These are phyloP conservation scores for Perilla frutescens DNA, from an alignment of 257 asterid genomes.

Conservation along the genomic window DNA sequence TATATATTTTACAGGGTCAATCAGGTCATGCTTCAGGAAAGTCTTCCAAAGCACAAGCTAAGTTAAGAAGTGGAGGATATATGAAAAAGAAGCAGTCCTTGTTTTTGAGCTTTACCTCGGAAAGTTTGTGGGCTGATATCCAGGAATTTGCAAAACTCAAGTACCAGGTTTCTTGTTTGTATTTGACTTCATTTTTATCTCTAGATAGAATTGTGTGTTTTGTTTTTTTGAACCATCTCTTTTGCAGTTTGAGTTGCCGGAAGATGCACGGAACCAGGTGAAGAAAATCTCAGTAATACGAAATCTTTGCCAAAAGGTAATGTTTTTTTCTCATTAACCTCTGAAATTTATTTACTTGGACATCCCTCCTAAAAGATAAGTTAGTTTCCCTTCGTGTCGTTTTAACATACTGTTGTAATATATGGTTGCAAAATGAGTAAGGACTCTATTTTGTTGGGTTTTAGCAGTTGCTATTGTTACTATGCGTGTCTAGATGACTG, in stretches of 20 bases:
- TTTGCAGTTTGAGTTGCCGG: slow-evolving; percentile 78
- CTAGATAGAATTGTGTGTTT: slow-evolving; percentile 5
- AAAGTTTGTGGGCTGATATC: slow-evolving; percentile 85
- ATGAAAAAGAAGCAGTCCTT: slow-evolving; percentile 62
- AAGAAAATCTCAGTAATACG: slow-evolving; percentile 80
- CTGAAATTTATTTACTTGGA: background rate
- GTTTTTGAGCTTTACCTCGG: slow-evolving; percentile 62
- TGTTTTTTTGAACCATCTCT: slow-evolving; percentile 22
- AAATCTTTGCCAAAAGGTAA: slow-evolving; percentile 88
- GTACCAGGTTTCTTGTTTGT: slow-evolving; percentile 67
- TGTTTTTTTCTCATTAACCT: slow-evolving; percentile 1
- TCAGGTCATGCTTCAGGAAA: slow-evolving; percentile 56
- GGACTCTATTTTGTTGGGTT: background rate
- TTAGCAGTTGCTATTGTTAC: slow-evolving; percentile 1
- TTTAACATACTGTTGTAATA: background rate
- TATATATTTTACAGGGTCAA: slow-evolving; percentile 60
- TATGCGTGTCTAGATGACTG: background rate
- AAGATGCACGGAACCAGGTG: slow-evolving; percentile 62
- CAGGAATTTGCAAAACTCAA: slow-evolving; percentile 81
- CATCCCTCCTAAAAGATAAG: background rate
- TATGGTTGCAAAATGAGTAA: background rate
- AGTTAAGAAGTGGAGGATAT: slow-evolving; percentile 52
- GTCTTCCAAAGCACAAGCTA: slow-evolving; percentile 56
- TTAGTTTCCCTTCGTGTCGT: background rate
- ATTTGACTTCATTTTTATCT: slow-evolving; percentile 25